Base-by-base conservation (phyloP, 2,329 filamentous ascomycete species). In the Aspergillus clavatus region DNA sequence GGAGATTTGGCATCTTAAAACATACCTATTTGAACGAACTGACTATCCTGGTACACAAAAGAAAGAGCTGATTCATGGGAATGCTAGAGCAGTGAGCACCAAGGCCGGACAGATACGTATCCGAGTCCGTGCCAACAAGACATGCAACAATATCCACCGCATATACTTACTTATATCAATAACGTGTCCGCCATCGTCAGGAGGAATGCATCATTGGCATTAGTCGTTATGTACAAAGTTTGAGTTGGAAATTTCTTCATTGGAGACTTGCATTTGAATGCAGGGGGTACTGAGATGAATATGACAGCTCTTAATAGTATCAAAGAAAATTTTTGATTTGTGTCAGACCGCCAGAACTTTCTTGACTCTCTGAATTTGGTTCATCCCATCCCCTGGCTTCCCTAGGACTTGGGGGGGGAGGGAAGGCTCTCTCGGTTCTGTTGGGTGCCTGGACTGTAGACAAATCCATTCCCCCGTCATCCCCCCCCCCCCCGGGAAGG, bases 261-360 rank as follows among this genome's bases (percentile, higher is more conserved):
- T 35, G 18, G 31, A 18, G 14, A 11, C 18, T 35, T 35, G 31
- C 31, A 5, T 35, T 10, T 16, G 23, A 23, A 40, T 11, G 38
- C 12, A 22, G 26, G 38, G 14, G 6, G 10, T 18, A 11, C n/a
- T 16, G 14, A 5, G 31, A 35, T 35, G 6, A 18, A 48, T 54
- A 54, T 50, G 52, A 52, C 50, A 51, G 47, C 47, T 52, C 52
- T 47, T 44, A 45, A 43, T 41, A 35, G 4, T 8, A 24, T 8
- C 19, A 2, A 18, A 35, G 19, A 35, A 35, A 11, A 3, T 18
- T 5, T 10, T 8, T 18, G 3, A 11, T 4, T 35, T 24, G 23
- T 33, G 21, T 22, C 40, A 45, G 50, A 54, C 38, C 56, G 56
- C 51, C 48, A 56, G 42, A 46, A 46, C 5, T 48, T 45, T 38